Conservation (phyloP, 179 eudicot genomes). For the Heliamphora pulchella region DNA sequence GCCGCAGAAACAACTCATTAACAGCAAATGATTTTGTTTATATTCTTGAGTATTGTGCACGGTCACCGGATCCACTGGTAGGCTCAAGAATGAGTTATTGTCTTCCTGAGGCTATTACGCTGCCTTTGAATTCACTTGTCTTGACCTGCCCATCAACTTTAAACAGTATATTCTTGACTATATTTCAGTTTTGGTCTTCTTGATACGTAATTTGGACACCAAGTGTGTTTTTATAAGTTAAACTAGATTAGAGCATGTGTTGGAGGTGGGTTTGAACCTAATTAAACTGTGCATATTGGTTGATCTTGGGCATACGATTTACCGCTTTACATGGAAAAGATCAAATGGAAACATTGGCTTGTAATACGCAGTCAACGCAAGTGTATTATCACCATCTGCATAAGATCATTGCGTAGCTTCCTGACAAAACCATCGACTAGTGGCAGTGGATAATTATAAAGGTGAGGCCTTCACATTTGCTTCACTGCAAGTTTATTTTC, state of each 20-base stretch:
- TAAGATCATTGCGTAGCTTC: neutral
- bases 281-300: neutral
- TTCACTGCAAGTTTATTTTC: too few relatives aligned
- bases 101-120: conserved; percentile 7
- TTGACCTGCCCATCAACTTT: neutral
- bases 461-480: too few relatives aligned
- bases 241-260: neutral
- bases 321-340: neutral
- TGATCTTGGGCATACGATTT: neutral
- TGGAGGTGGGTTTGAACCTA: neutral
- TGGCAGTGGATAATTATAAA: too few relatives aligned
- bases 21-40: conserved; percentile 38
- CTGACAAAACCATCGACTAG: too few relatives aligned
- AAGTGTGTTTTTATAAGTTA: neutral
- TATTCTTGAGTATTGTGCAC: conserved; percentile 65
- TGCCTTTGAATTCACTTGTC: neutral
- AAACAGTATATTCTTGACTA: neutral
- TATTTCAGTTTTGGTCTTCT: neutral
- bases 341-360: neutral
- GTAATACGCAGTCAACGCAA: neutral
- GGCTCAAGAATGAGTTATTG: conserved; percentile 15
- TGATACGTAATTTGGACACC: neutral
- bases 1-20: conserved; percentile 21
- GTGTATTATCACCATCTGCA: neutral
- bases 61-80: conserved; percentile 77